Evolutionary conservation across 2,329 filamentous ascomycete species (phyloP), one percentile per base, ranked within the genome.

Genomic region (Tolypocladium pustulatum): DNA sequence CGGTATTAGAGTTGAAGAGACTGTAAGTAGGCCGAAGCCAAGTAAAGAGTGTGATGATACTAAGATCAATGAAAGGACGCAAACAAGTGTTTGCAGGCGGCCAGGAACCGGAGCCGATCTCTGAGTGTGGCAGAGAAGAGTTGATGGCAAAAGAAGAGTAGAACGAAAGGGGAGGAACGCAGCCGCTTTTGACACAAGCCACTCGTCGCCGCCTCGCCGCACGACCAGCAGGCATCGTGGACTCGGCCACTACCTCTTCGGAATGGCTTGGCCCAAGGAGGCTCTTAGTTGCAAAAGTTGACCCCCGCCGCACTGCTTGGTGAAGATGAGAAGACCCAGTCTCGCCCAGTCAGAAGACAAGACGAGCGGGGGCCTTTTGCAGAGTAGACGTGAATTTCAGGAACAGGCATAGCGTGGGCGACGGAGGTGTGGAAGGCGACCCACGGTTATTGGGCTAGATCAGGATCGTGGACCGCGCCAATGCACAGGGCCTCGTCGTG

Each of bases 61-160:
- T 61, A 37, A 56, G 64, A 68, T 71, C 64, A 75, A 74, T 58
- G 73, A 75, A 72, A 67, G 71, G 70, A 73, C 72, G 70, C 69
- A 74, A 71, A 73, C 69, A 65, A 66, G 63, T 63, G 71, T 69
- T 63, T 68, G 68, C 72, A 72, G 51, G 41, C 64, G 68, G 67
- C 65, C 63, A 65, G 59, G 63, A 56, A 70, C 68, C 64, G 63
- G 62, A 68, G 64, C 65, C 63, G 64, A 69, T 57, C 65, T 71
- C 65, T 63, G 57, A 57, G 58, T 22, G 17, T 27, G 20, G 51
- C 54, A 59, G 41, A 63, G 53, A 46, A 52, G 57, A 56, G 51
- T 58, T 53, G 61, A 57, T 76, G 81, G 2, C 76, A 77, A 32
- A 52, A 63, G 58, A 52, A 59, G 58, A 52, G 52, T 1, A 43